Evolutionary conservation across 2,329 filamentous ascomycete species (phyloP).

Genomic region (Amauroascus niger): DNA sequence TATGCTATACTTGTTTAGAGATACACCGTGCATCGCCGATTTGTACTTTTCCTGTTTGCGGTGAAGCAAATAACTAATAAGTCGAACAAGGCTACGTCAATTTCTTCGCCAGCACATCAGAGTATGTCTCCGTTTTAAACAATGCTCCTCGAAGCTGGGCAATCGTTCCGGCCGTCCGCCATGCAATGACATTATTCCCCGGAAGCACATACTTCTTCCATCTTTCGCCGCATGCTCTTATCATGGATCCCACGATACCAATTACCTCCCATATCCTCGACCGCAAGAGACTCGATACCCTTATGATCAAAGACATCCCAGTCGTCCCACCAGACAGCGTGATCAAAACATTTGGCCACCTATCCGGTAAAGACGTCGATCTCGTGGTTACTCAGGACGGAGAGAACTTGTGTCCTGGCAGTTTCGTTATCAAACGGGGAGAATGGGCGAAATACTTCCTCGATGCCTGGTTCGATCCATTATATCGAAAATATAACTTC

Average conservation of each 20-base stretch:
- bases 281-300: slow-evolving; percentile 54
- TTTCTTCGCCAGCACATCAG: slow-evolving; percentile 66
- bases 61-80: slow-evolving; percentile 1
- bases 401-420: slow-evolving; percentile 64
- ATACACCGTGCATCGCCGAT: no score
- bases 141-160: slow-evolving; percentile 43
- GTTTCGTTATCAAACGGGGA: slow-evolving; percentile 69
- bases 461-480: slow-evolving; percentile 90
- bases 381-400: slow-evolving; percentile 77
- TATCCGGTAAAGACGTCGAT: slow-evolving; percentile 68
- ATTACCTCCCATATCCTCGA: slow-evolving; percentile 64
- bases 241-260: slow-evolving; percentile 69
- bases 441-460: slow-evolving; percentile 90
- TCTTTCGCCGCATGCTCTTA: slow-evolving; percentile 72
- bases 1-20: slow-evolving; percentile 39
- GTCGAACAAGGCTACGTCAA: slow-evolving; percentile 62
- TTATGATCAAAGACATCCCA: slow-evolving; percentile 77
- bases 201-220: slow-evolving; percentile 76
- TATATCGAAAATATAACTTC: slow-evolving; percentile 92
- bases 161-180: slow-evolving; percentile 73
- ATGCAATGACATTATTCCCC: slow-evolving; percentile 73
- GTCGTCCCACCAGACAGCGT: slow-evolving; percentile 93
- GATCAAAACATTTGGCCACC: slow-evolving; percentile 81
- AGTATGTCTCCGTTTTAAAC: slow-evolving; percentile 49
- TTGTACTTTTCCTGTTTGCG: no score